A percentile compares a stretch with the other conserved stretches of the same genome.
These are phyloP conservation scores for Ilyonectria destructans DNA, from an alignment of 2,329 filamentous ascomycete genomes.

Conservation along the genomic window DNA sequence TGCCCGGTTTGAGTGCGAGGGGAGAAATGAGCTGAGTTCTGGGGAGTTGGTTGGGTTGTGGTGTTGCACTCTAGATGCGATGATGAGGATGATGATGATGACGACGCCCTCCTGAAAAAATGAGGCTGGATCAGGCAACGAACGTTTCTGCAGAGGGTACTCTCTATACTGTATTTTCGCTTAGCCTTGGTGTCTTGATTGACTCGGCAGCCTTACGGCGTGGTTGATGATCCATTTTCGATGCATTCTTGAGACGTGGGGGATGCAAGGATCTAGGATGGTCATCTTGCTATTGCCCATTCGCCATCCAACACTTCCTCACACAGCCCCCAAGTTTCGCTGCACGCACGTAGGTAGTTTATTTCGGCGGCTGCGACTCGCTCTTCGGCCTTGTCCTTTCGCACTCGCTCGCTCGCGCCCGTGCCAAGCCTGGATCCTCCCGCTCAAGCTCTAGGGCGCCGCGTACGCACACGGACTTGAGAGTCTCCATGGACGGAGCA, in stretches of 20 bases:
- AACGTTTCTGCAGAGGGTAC: background rate
- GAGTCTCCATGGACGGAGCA: conserved; percentile 5
- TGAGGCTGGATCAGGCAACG: background rate
- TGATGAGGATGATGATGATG: background rate
- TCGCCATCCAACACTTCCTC: background rate
- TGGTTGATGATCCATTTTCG: background rate
- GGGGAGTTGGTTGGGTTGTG: background rate
- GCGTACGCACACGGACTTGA: conserved; percentile 24
- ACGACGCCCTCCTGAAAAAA: background rate
- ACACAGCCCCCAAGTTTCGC: background rate
- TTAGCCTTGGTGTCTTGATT: background rate
- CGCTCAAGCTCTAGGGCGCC: conserved; percentile 12
- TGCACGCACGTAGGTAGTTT: background rate
- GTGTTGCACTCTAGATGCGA: background rate
- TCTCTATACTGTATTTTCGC: background rate
- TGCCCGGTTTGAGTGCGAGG: background rate
- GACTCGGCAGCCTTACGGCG: conserved; percentile 10
- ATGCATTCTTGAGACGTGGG: background rate
- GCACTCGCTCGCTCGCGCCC: background rate
- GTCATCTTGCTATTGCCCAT: background rate
- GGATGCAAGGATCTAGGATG: background rate
- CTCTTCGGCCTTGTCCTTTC: conserved; percentile 1
- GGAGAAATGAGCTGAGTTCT: background rate
- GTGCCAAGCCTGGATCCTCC: conserved; percentile 24
- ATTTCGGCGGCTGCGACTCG: background rate